Base-by-base conservation (phyloP, 306 rosid genomes). In the Boehmeria nivea region DNA sequence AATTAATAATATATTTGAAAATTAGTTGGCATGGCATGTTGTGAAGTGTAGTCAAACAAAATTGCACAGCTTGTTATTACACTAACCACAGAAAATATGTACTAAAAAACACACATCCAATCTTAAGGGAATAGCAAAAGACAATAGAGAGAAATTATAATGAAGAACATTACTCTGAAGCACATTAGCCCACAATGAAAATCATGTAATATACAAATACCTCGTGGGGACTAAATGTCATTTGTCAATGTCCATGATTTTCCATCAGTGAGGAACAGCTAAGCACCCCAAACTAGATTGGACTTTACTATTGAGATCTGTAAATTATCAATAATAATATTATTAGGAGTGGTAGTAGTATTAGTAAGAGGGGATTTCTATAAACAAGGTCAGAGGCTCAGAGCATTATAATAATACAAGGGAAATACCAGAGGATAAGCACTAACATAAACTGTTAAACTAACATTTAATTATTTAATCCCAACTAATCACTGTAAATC, bases 161-260 rank as follows among this genome's bases (percentile, higher is more conserved):
- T 19, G 56, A 22, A 23, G 27, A 20, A 57, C 48, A 66, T 61
- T 50, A 47, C 66, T 64, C 63, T 60, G 59, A 72, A 54, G 59
- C 68, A 44, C 52, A 25, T 13, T 59, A 62, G 76, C 87, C 81
- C 76, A 71, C 83, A 24, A 49, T 12, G 43, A 62, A 61, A 53
- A 56, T 45, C 13, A 51, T 44, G 17, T 40, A 19, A 9, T 21
- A 31, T 25, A 69, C 22, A 55, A 43, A 61, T 17, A 54, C 47
- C 56, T 72, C 50, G 76, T 66, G 65, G 74, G 54, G 75, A 62
- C 67, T 47, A 64, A 61, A 64, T 50, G 77, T 51, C 64, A 60
- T 56, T 40, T 50, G 75, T 51, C 64, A 60, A 60, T 54, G 44
- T 60, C 25, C 19, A 34, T 61, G 46, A 36, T 45, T 37, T 61